Evolutionary conservation across 208 protist genomes (phyloP).

Genomic region (Acanthamoeba castellanii): DNA sequence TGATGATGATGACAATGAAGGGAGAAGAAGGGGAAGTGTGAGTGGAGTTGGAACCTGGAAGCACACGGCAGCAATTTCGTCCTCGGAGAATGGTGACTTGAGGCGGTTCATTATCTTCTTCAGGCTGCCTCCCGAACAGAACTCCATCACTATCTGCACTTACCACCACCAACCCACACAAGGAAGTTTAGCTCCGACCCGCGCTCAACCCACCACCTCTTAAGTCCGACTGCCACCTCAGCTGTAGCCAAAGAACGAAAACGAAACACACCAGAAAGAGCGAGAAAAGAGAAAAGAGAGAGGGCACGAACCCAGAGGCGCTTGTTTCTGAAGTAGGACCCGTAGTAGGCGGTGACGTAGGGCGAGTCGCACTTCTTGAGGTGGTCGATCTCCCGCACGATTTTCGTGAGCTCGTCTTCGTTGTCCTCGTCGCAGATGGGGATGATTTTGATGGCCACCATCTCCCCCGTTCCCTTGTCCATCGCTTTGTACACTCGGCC

Average conservation of each 20-base stretch:
- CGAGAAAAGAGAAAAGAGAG: background rate
- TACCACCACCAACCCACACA: background rate
- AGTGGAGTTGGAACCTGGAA: background rate
- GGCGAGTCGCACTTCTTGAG: constrained; percentile 39
- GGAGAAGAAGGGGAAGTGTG: background rate
- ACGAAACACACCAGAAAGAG: too few relatives aligned
- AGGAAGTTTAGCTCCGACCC: background rate
- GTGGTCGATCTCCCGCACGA: constrained; percentile 50
- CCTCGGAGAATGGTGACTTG: constrained; percentile 13
- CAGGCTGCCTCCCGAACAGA: constrained; percentile 41
- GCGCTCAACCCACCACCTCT: too few relatives aligned
- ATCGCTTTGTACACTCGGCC: constrained; percentile 60
- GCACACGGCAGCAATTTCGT: constrained; percentile 68
- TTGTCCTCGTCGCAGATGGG: constrained; percentile 45
- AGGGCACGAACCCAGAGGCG: constrained; percentile 38
- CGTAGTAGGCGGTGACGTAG: constrained; percentile 61
- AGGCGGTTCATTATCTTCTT: constrained; percentile 70
- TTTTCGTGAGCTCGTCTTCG: constrained; percentile 46
- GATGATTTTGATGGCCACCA: constrained; percentile 33
- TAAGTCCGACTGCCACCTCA: too few relatives aligned
- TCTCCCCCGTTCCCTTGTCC: constrained; percentile 49
- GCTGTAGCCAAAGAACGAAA: background rate
- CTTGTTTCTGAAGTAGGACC: constrained; percentile 47
- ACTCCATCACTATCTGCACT: constrained; percentile 68
- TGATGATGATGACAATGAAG: background rate